Conservation (phyloP, 1,284 basidiomycete genomes). For the Cutaneotrichosporon dermatis region DNA sequence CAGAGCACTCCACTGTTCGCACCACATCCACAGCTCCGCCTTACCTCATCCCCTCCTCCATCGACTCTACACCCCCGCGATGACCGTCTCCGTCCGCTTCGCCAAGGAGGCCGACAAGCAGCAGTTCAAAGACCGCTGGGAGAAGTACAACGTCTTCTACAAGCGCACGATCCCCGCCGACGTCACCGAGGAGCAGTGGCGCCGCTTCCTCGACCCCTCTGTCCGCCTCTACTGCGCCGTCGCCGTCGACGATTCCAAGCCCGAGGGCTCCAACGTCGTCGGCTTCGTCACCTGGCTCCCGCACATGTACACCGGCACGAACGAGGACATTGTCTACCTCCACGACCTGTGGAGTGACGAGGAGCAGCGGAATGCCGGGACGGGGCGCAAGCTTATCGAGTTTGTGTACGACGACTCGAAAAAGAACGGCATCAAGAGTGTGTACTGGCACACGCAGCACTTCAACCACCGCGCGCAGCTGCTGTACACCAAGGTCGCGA, state of each 20-base stretch:
- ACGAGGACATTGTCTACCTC: slow-evolving; percentile 18
- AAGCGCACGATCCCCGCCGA: slow-evolving; percentile 16
- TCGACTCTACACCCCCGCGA: not conserved
- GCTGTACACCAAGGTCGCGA: slow-evolving; percentile 20
- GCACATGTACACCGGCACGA: slow-evolving; percentile 13
- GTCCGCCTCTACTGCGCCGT: slow-evolving; percentile 18
- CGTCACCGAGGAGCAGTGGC: slow-evolving; percentile 8
- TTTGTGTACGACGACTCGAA: slow-evolving; percentile 9
- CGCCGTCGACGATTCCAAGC: slow-evolving; percentile 9
- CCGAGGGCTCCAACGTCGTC: slow-evolving; percentile 4
- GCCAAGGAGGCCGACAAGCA: slow-evolving; percentile 12
- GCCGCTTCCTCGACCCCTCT: slow-evolving; percentile 18
- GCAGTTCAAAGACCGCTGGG: slow-evolving; percentile 11
- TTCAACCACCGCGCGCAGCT: slow-evolving; percentile 24
- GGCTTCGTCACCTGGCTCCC: slow-evolving; percentile 21
- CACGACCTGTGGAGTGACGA: slow-evolving; percentile 20
- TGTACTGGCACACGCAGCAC: slow-evolving; percentile 24
- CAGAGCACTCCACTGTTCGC: not conserved
- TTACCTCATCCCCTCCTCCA: not conserved
- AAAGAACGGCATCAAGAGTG: slow-evolving; percentile 7
- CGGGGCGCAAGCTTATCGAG: slow-evolving; percentile 17
- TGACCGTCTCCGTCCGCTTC: slow-evolving; percentile 15
- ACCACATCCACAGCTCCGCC: not conserved
- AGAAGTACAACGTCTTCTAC: slow-evolving; percentile 23
- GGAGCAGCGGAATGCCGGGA: slow-evolving; percentile 14